Evolutionary conservation across 2,329 filamentous ascomycete species (phyloP), one percentile per base, ranked within the genome.

Genomic region (Alternaria triticimaculans): DNA sequence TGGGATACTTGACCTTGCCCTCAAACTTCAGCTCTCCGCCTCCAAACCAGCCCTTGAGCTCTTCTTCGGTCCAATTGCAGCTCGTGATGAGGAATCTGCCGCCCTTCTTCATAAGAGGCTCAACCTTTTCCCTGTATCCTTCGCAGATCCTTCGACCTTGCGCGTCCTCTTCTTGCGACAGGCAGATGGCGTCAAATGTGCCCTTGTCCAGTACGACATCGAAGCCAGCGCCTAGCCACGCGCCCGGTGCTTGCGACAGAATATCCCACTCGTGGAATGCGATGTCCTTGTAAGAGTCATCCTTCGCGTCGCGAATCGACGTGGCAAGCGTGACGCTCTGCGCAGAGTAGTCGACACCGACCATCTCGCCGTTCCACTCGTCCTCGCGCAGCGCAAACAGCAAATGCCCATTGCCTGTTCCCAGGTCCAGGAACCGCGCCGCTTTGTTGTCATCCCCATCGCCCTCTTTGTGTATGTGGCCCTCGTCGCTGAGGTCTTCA

Each of bases 151-250:
- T 86, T 41, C 87, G 82, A 0, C 87, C 89, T 14, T 79, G 77
- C 12, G 68, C 76, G 56, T 81, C 81, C n/a, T 72, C 76, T 68
- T 89, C 88, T 60, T 85, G 84, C 57, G 86, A 88, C n/a, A 98
- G 83, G 54, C 90, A 94, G 33, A 99, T 91, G 11, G 96, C 96
- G 83, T 99, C 96, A 78, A 98, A 99, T 1, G 96, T 99, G 48
- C 96, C 96, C 82, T 99, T 99, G 81, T 99, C 96, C n/a, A 97
- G 87, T 0, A 97, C 90, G 0, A 97, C 88, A 80, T 98, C 94
- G 83, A 94, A 98, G 1, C 92, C 92, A 0, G 79, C 78, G 0
- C 71, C 71, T 5, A 94, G 81, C 89, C 91, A 93, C 55, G 87
- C 53, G 2, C 79, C 80, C 4, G 80, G 70, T 21, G 45, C 53